phyloP scores from a whole-genome alignment of 129 eudicot species.

The Erigeron canadensis region DNA sequence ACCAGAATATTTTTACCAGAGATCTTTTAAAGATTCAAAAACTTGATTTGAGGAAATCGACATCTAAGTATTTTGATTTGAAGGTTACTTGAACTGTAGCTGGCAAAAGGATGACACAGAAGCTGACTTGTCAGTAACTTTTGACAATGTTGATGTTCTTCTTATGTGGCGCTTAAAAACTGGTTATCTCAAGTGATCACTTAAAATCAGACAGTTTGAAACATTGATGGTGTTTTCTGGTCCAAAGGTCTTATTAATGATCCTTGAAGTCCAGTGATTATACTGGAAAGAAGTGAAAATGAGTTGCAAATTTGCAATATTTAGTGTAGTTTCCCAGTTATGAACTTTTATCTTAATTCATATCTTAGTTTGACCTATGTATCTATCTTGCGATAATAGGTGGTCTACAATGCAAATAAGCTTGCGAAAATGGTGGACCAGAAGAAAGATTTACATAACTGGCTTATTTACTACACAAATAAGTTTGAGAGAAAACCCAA shows the following conservation, averaged over 20 bases:
- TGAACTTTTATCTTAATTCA: not conserved
- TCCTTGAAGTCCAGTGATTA: too few species aligned
- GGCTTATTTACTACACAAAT: slow-evolving; percentile 78
- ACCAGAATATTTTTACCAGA: not conserved
- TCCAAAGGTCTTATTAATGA: not conserved
- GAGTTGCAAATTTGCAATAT: too few species aligned
- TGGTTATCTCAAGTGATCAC: not conserved
- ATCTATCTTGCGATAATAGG: slow-evolving; percentile 39
- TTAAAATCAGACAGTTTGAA: not conserved
- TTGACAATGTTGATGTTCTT: not conserved
- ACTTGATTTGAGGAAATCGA: not conserved
- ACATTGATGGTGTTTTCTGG: not conserved
- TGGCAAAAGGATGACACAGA: not conserved
- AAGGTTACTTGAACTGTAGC: not conserved
- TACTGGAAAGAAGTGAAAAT: too few species aligned
- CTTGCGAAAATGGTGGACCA: slow-evolving; percentile 75
- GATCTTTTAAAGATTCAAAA: not conserved
- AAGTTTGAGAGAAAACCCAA: slow-evolving; percentile 62
- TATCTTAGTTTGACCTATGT: not conserved
- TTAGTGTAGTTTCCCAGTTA: not conserved
- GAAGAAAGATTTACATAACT: slow-evolving; percentile 60
- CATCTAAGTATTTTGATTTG: not conserved
- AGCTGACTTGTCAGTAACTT: not conserved
- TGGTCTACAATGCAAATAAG: slow-evolving; percentile 86
- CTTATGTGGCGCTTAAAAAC: not conserved